Evolutionary conservation across 2,329 filamentous ascomycete species (phyloP).

Genomic region (Lasiodiplodia theobromae): DNA sequence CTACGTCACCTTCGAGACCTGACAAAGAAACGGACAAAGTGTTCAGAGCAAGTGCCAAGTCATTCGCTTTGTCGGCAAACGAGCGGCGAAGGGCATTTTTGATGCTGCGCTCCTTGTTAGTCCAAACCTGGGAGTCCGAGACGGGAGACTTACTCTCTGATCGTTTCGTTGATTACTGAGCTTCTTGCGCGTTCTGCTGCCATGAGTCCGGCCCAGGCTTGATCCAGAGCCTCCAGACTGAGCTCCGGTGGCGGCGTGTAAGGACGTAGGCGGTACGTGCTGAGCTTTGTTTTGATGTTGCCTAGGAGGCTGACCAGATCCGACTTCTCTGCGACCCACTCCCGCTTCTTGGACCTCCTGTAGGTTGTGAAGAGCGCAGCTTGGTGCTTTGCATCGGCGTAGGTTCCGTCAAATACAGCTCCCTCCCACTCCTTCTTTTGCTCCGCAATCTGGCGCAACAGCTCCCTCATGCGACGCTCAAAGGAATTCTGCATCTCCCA

Average conservation of each 20-base stretch:
- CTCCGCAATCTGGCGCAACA: slow-evolving; percentile 75
- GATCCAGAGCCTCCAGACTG: slow-evolving; percentile 80
- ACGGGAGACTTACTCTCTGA: slow-evolving; percentile 73
- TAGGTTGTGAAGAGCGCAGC: slow-evolving; percentile 82
- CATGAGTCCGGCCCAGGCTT: slow-evolving; percentile 80
- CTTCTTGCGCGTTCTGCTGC: slow-evolving; percentile 86
- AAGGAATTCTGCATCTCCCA: slow-evolving; percentile 99
- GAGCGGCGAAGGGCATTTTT: slow-evolving; percentile 92
- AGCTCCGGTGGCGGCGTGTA: slow-evolving; percentile 90
- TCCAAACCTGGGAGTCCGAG: not conserved
- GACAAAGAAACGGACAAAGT: slow-evolving; percentile 95
- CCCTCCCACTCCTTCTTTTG: slow-evolving; percentile 80
- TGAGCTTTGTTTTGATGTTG: slow-evolving; percentile 98
- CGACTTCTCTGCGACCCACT: slow-evolving; percentile 98
- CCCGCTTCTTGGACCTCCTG: slow-evolving; percentile 87
- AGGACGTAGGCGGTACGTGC: slow-evolving; percentile 87
- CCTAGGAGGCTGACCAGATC: slow-evolving; percentile 91
- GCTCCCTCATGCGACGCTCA: slow-evolving; percentile 85
- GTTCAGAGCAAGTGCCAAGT: slow-evolving; percentile 93
- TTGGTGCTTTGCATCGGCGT: slow-evolving; percentile 89
- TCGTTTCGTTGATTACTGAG: slow-evolving; percentile 96
- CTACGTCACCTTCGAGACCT: slow-evolving; percentile 94
- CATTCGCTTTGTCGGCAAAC: slow-evolving; percentile 98
- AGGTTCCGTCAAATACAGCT: slow-evolving; percentile 87
- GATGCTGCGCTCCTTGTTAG: slow-evolving; percentile 66